Evolutionary conservation across 2,329 filamentous ascomycete species (phyloP).

Genomic region (Trichoderma cornu-damae): DNA sequence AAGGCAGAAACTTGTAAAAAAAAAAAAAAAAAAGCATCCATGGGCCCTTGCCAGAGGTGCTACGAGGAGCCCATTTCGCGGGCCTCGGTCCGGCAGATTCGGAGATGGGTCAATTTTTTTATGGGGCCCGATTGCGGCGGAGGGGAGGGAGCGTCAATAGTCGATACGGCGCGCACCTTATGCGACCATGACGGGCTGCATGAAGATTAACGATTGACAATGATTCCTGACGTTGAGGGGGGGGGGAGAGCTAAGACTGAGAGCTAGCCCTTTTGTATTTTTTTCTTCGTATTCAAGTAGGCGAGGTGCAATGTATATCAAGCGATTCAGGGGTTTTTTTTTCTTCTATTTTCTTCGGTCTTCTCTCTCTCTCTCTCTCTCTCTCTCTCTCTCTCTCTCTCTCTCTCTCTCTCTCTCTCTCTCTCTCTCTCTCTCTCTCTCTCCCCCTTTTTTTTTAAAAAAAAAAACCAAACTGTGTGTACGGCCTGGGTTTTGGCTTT

Average conservation of each 20-base stretch:
- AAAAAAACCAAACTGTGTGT: not conserved
- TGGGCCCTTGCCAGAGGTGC: not conserved
- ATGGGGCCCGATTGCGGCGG: conserved; percentile 7
- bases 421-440: too few species aligned
- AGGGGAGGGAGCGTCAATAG: too few species aligned
- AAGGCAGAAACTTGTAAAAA: not conserved
- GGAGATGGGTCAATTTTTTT: not conserved
- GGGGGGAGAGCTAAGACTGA: too few species aligned
- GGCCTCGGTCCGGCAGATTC: conserved; percentile 9
- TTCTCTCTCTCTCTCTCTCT: too few species aligned
- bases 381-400: too few species aligned
- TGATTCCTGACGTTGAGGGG: not conserved
- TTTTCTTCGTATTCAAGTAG: not conserved
- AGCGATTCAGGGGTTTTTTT: too few species aligned
- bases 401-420: too few species aligned
- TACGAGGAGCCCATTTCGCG: not conserved
- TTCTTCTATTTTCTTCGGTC: too few species aligned
- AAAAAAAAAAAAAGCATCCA: not conserved
- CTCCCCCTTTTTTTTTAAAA: too few species aligned
- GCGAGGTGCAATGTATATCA: not conserved
- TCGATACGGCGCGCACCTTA: not conserved
- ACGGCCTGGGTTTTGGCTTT: not conserved
- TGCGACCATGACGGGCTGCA: conserved; percentile 4
- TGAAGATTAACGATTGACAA: not conserved
- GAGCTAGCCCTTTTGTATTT: not conserved